Evolutionary conservation across 441 rosid genomes (phyloP), one percentile per base, ranked within the genome.

Genomic region (Mallotus repandus): DNA sequence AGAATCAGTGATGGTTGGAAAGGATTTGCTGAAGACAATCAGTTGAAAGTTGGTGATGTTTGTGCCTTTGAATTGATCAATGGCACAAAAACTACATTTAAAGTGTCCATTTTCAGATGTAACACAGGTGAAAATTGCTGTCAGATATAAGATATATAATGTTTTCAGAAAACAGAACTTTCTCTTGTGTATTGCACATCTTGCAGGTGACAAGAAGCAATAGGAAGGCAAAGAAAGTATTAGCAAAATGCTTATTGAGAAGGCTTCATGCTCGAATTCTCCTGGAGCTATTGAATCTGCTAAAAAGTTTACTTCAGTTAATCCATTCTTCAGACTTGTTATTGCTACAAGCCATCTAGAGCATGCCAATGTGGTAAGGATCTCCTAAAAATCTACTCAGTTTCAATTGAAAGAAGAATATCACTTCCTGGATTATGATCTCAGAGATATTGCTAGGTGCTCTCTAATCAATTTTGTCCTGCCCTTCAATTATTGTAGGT

Each of bases 11-110:
- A 5, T 48, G 71, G 82, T 43, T 80, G 83, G 86, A 63, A 7
- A 7, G 70, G 8, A 45, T 83, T 80, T 71, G 59, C 59, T 2
- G 5, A 49, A 52, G 80, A 64, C 18, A 73, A 71, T 60, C 41
- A 35, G 41, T 35, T 35, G 41, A 35, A 35, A 35, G 41, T 35
- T 35, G 41, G 41, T 35, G 41, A 80, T 62, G 73, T 68, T 55
- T 80, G 86, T 45, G 65, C 35, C 29, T 76, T 83, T 32, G 84
- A 80, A 71, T 56, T 80, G 69, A 41, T 63, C 22, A 16, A 61
- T 4, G 5, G 4, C 12, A 21, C 35, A 4, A 19, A 73, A 48
- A 41, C 53, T 22, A 38, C 66, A 11, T 68, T 78, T 2, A 76
- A 56, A 66, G 78, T 60, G 2, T 3, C 13, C 60, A 64, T 78